Base-by-base conservation (phyloP, 495 filamentous ascomycete species). In the Lindgomyces ingoldianus region DNA sequence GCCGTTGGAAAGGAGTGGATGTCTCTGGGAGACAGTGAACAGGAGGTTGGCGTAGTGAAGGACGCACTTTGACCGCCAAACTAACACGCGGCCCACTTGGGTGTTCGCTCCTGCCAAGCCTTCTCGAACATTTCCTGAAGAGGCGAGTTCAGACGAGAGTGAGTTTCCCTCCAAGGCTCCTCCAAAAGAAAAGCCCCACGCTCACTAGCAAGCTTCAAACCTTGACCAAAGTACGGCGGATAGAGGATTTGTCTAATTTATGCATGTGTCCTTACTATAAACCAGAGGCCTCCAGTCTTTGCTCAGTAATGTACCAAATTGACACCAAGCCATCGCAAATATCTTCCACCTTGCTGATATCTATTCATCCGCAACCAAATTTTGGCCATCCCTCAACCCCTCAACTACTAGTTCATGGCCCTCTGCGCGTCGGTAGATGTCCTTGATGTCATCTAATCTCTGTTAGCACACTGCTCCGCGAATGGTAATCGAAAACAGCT, bases 401-500 rank as follows among this genome's bases (percentile, higher is more conserved):
- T 79, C 74, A 33, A 80, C 78, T 65, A 91, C 87, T 63, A 99
- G 80, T 74, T 96, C 92, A 76, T 96, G 87, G 41, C 92, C 91
- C 68, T 90, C 85, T 52, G 89, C 89, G 69, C 95, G 88, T 60
- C 83, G 82, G 77, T 96, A 99, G 68, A 99, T 89, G 74, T 97
- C 91, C 77, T 86, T 88, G 67, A 99, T 91, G 76, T 99, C 92
- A 75, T 96, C 95, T 81, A 78, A 21, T 45, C 16, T 4, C 6
- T 16, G 56, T 69, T 36, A 65, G 57, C n/a, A 49, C 18, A 3
- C 14, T 26, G 14, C 6, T 39, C 6, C 27, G 24, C 9, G n/a
- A n/a, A 27, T 46, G 6, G 41, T 12, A 27, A n/a, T 11, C 14
- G 6, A 10, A 22, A 12, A n/a, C 24, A 21, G 36, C 60, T n/a